A percentile compares a stretch with the other conserved stretches of the same genome.
Evolutionary conservation across 257 asterid genomes (phyloP).

Genomic region (Solanum megistacrolobum): DNA sequence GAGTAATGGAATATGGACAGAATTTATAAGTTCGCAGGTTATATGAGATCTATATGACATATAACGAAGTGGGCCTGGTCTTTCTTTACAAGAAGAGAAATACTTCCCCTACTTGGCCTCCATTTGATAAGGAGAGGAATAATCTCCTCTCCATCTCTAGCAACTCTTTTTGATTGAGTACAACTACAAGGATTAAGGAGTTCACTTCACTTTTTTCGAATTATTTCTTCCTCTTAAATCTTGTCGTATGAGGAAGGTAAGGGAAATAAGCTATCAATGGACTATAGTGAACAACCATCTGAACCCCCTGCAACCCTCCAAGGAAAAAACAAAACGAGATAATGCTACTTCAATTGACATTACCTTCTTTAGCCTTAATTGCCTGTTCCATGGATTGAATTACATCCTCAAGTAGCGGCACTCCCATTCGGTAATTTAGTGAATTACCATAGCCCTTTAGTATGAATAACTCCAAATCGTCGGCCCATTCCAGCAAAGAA

Average conservation of each 20-base stretch:
- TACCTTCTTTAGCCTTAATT: slow-evolving; percentile 75
- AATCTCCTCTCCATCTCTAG: background rate
- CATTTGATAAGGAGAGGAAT: background rate
- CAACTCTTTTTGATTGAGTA: background rate
- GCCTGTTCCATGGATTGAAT: slow-evolving; percentile 93
- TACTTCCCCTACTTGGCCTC: background rate
- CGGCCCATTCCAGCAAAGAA: slow-evolving; percentile 83
- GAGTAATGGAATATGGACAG: background rate
- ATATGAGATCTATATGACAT: background rate
- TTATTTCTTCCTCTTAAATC: background rate
- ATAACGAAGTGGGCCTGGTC: background rate
- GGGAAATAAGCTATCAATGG: background rate
- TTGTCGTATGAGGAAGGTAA: background rate
- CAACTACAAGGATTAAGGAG: background rate
- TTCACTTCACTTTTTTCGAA: background rate
- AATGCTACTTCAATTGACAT: background rate
- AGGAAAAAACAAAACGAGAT: background rate
- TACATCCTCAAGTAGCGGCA: slow-evolving; percentile 85
- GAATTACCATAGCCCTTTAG: slow-evolving; percentile 91
- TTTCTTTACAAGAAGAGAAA: background rate
- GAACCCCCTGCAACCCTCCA: background rate
- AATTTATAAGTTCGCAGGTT: background rate
- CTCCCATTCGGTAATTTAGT: slow-evolving; percentile 88
- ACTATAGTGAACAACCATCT: background rate
- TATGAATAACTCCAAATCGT: slow-evolving; percentile 80